These are phyloP conservation scores for Hyphopichia pseudoburtonii DNA, from an alignment of 1,139 yeast species.

Conservation along the genomic window DNA sequence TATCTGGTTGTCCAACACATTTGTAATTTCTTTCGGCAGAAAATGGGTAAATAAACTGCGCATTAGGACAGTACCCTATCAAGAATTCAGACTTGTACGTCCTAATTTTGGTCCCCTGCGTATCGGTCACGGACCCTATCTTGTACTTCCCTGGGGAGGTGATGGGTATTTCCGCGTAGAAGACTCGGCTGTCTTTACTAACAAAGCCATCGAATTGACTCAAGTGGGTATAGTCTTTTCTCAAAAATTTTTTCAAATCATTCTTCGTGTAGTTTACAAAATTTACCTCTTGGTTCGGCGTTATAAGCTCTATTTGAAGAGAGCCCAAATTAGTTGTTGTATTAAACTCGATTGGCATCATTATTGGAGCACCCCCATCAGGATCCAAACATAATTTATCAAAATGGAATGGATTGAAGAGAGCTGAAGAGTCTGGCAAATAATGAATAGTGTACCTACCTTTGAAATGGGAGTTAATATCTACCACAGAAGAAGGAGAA, in stretches of 20 bases:
- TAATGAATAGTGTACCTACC: slow-evolving; percentile 86
- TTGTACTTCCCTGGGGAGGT: slow-evolving; percentile 72
- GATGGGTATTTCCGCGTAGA: slow-evolving; percentile 59
- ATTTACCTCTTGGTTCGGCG: slow-evolving; percentile 51
- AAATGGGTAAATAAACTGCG: slow-evolving; percentile 43
- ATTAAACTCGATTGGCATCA: slow-evolving; percentile 77
- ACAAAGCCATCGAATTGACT: slow-evolving; percentile 20
- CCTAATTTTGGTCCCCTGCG: slow-evolving; percentile 62
- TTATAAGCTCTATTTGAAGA: slow-evolving; percentile 63
- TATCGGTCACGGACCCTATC: slow-evolving; percentile 63
- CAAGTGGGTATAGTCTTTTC: slow-evolving; percentile 42
- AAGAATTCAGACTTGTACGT: slow-evolving; percentile 63
- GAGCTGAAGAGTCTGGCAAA: slow-evolving; percentile 88
- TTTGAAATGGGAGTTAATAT: slow-evolving; percentile 72
- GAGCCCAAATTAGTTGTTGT: slow-evolving; percentile 72
- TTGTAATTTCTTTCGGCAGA: slow-evolving; percentile 36
- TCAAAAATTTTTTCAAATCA: slow-evolving; percentile 49
- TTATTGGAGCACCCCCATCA: slow-evolving; percentile 17
- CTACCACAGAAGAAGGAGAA: slow-evolving; percentile 43
- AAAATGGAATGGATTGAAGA: slow-evolving; percentile 71
- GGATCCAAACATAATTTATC: slow-evolving; percentile 58
- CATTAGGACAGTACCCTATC: slow-evolving; percentile 78
- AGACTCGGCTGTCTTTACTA: slow-evolving; percentile 30
- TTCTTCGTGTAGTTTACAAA: slow-evolving; percentile 55
- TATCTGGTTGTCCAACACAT: slow-evolving; percentile 48